Percentiles rank a stretch among this genome's conserved stretches.
Conservation (phyloP, 352 stramenopile genomes). For the Hyaloperonospora brassicae region DNA sequence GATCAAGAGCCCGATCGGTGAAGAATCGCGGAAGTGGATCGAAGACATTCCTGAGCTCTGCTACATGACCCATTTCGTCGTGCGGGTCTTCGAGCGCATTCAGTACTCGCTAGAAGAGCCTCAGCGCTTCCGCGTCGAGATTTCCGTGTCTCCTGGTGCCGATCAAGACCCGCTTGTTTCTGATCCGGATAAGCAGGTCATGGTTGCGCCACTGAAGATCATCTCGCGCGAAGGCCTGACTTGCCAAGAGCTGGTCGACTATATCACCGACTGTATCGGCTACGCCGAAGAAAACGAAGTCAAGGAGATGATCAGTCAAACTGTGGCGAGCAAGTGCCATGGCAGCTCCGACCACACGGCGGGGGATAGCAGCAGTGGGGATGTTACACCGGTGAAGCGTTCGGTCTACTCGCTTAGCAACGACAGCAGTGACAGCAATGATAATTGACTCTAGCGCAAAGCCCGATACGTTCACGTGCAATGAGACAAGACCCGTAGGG, state of each 20-base stretch:
- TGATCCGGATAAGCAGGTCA: slow-evolving; percentile 49
- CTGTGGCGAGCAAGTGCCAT: slow-evolving; percentile 25
- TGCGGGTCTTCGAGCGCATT: slow-evolving; percentile 96
- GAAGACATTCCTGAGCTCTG: slow-evolving; percentile 93
- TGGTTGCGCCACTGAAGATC: slow-evolving; percentile 72
- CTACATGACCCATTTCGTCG: slow-evolving; percentile 99
- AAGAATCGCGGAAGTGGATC: slow-evolving; percentile 79
- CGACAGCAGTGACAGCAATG: slow-evolving; percentile 47
- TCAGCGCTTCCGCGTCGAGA: slow-evolving; percentile 77
- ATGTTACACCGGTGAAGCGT: slow-evolving; percentile 40
- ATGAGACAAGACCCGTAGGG: slow-evolving; percentile 12
- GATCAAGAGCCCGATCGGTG: slow-evolving; percentile 45
- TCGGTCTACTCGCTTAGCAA: slow-evolving; percentile 49
- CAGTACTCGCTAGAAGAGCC: slow-evolving; percentile 56
- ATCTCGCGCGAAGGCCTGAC: slow-evolving; percentile 76
- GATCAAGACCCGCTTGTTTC: slow-evolving; percentile 61
- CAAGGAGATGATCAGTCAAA: slow-evolving; percentile 24
- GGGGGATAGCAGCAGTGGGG: slow-evolving; percentile 22
- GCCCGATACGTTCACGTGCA: not conserved
- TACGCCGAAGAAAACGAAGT: slow-evolving; percentile 63
- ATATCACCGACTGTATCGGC: slow-evolving; percentile 64
- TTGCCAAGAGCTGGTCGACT: slow-evolving; percentile 81
- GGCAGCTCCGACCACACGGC: slow-evolving; percentile 19
- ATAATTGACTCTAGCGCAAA: slow-evolving; percentile 13
- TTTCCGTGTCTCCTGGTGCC: slow-evolving; percentile 75